Evolutionary conservation across 345 rosid genomes (phyloP), one percentile per base, ranked within the genome.

Genomic region (Euphorbia lathyris): DNA sequence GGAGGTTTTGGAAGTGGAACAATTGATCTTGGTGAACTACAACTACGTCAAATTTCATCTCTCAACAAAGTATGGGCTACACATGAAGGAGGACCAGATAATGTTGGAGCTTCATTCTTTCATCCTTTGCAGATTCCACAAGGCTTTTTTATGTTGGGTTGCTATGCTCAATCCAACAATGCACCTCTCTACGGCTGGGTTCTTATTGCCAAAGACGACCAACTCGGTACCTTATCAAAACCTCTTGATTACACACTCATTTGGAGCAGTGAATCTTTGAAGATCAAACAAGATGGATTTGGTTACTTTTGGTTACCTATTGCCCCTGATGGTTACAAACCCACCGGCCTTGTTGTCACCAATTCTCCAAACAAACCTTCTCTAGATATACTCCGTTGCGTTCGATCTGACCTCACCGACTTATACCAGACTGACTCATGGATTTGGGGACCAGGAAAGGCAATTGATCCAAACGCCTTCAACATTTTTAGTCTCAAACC

Each of bases 181-280:
- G 76, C 58, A 22, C 52, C 42, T 19, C 84, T 87, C 11, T 79
- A 69, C 34, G 92, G 90, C 1, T 85, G 87, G 91, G 86, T 86
- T 78, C 90, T 94, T 27, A 86, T 69, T 0, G 97, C 78, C 16
- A 85, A 76, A 81, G 93, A 85, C 26, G 77, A 69, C 3, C 61
- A 78, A 3, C 58, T 23, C 36, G 76, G 38, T 14, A 68, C 74
- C 50, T 71, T 94, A 34, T 76, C 77, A 47, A 75, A 72, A 26
- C 98, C 98, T 12, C 3, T 79, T 4, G 98, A 91, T 78, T 94
- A 88, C 78, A 83, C 79, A 53, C 96, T 94, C 47, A 81, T 90
- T 53, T 91, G 87, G 88, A 89, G 80, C 80, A 89, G 95, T 5
- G 89, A 89, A 61, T 74, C 89, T 23, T n/a, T 75, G 67, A 79